Percentiles rank a stretch among this genome's conserved stretches.
These are phyloP conservation scores for Pilobolus umbonatus DNA, from an alignment of 192 early-diverging fungal species.

Conservation along the genomic window DNA sequence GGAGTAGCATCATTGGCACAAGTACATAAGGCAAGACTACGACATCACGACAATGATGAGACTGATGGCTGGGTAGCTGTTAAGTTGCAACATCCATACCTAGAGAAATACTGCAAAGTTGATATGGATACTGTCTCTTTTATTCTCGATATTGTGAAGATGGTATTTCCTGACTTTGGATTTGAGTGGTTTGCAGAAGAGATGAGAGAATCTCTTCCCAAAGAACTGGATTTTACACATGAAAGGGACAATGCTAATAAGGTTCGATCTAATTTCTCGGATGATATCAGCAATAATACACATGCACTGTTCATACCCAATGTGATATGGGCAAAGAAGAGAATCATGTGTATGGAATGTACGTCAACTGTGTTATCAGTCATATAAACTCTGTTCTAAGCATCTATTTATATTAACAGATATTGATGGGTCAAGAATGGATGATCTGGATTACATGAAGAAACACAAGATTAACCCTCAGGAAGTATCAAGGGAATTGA, in stretches of 20 bases:
- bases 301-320: constrained; percentile 66
- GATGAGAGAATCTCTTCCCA: constrained; percentile 75
- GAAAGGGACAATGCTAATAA: constrained; percentile 71
- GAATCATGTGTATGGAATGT: constrained; percentile 90
- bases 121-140: constrained; percentile 67
- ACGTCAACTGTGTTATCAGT: background rate
- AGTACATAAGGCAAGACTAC: constrained; percentile 75
- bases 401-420: constrained; percentile 6
- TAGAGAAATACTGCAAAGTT: constrained; percentile 60
- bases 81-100: constrained; percentile 87
- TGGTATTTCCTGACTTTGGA: constrained; percentile 81
- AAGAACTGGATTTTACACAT: constrained; percentile 80
- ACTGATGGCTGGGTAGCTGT: constrained; percentile 78
- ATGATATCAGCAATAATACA: constrained; percentile 20
- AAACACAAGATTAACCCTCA: constrained; percentile 65
- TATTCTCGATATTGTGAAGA: constrained; percentile 55
- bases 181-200: constrained; percentile 88
- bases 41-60: constrained; percentile 15
- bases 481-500: constrained; percentile 70
- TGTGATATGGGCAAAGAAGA: constrained; percentile 68
- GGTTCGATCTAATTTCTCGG: constrained; percentile 59
- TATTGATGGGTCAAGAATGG: constrained; percentile 67
- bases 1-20: constrained; percentile 92
- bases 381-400: background rate
- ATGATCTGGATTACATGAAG: constrained; percentile 66